A percentile compares a stretch with the other conserved stretches of the same genome.
These are phyloP conservation scores for Phytomonas sp. DNA, from an alignment of 208 protist genomes.

Conservation along the genomic window DNA sequence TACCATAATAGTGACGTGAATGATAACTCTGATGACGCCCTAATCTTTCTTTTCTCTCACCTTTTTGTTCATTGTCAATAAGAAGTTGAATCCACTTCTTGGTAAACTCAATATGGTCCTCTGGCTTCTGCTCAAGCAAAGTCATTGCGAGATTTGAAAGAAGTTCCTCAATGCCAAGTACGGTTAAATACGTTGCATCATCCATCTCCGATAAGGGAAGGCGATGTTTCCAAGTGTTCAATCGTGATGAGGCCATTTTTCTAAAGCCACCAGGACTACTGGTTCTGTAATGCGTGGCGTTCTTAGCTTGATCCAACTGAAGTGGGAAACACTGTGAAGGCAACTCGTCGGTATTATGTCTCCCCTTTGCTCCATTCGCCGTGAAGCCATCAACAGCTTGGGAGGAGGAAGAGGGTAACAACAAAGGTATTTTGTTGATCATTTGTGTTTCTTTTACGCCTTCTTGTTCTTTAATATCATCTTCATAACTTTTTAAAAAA, in stretches of 20 bases:
- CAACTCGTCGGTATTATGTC: neutral
- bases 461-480: neutral
- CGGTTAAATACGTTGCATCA: conserved; percentile 53
- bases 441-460: neutral
- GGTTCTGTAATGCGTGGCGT: neutral
- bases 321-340: neutral
- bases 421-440: neutral
- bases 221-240: neutral
- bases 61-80: neutral
- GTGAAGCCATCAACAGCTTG: neutral
- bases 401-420: neutral
- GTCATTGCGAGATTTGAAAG: conserved; percentile 40
- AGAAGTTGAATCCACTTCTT: conserved; percentile 33
- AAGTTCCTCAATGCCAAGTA: conserved; percentile 34
- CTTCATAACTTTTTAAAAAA: neutral
- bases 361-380: neutral
- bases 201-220: conserved; percentile 14
- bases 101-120: conserved; percentile 53
- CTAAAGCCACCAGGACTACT: neutral
- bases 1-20: neutral
- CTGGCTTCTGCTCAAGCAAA: conserved; percentile 44
- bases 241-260: neutral
- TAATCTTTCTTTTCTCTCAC: neutral
- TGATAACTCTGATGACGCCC: neutral
- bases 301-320: neutral